These are phyloP conservation scores for Brassica incana DNA, from an alignment of 345 rosid genomes.

Conservation along the genomic window DNA sequence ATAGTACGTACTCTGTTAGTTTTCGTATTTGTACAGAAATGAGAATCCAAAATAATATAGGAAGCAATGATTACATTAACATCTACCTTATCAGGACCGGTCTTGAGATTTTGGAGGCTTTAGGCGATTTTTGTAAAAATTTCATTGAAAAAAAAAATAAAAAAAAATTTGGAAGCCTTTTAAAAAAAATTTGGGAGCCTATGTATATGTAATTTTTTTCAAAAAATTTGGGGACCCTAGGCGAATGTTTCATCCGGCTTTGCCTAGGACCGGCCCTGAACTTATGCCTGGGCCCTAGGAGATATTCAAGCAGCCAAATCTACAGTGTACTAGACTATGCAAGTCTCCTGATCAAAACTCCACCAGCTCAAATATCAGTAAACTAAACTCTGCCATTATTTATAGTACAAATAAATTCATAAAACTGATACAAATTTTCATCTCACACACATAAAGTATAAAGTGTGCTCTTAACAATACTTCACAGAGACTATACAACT, in stretches of 20 bases:
- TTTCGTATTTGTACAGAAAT: neutral
- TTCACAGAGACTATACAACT: conserved; percentile 42
- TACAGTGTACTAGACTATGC: conserved; percentile 47
- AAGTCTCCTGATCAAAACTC: conserved; percentile 43
- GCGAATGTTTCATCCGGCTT: too few species aligned
- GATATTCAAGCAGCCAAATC: conserved; percentile 42
- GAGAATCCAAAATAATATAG: conserved; percentile 16
- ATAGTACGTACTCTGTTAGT: neutral
- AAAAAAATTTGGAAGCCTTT: too few species aligned
- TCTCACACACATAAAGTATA: conserved; percentile 3
- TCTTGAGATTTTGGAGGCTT: too few species aligned
- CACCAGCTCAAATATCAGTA: conserved; percentile 29
- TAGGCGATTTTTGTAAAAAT: too few species aligned
- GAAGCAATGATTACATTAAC: too few species aligned
- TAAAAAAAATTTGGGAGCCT: too few species aligned
- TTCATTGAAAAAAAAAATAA: too few species aligned
- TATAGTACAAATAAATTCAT: too few species aligned
- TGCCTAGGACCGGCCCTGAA: too few species aligned
- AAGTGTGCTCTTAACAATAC: conserved; percentile 1
- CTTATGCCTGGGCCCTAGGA: conserved; percentile 29
- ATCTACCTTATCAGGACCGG: too few species aligned
- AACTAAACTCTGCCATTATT: neutral
- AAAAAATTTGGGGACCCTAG: too few species aligned
- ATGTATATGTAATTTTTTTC: too few species aligned
- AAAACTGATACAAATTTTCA: neutral